A percentile compares a stretch with the other conserved stretches of the same genome.
Evolutionary conservation across 1,284 basidiomycete species (phyloP).

Genomic region (Austropuccinia psidii): DNA sequence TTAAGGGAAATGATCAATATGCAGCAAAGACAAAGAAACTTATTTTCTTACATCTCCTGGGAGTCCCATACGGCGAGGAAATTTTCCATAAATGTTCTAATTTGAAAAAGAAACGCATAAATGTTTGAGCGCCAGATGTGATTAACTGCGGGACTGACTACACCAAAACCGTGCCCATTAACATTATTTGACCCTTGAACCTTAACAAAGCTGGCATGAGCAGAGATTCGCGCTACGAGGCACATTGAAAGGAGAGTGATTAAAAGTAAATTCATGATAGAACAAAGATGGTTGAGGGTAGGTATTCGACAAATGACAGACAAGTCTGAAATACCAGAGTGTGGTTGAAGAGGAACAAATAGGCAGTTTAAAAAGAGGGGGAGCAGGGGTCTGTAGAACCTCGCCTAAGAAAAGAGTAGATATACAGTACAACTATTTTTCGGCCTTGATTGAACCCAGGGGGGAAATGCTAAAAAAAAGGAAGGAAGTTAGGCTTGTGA

Average conservation of each 20-base stretch:
- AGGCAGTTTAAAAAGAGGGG: too few species aligned
- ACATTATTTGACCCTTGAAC: constrained; percentile 26
- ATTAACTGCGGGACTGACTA: not conserved
- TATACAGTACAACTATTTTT: too few species aligned
- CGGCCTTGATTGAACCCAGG: too few species aligned
- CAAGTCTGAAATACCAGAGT: too few species aligned
- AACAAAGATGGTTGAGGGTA: not conserved
- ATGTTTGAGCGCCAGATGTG: too few species aligned
- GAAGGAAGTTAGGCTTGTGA: too few species aligned
- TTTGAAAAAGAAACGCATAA: not conserved
- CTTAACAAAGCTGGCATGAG: constrained; percentile 15
- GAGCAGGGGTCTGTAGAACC: too few species aligned
- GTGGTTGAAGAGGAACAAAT: too few species aligned
- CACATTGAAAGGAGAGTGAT: not conserved
- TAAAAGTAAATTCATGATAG: not conserved
- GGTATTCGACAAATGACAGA: not conserved
- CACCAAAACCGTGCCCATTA: constrained; percentile 28
- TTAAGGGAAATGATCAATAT: not conserved
- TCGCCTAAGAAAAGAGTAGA: too few species aligned
- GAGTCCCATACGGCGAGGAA: not conserved
- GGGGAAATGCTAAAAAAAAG: too few species aligned
- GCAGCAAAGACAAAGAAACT: not conserved
- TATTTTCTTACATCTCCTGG: constrained; percentile 7
- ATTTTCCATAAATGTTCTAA: constrained; percentile 28
- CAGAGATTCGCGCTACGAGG: not conserved